Percentiles rank a stretch among this genome's conserved stretches.
These are phyloP conservation scores for Endothia cerciana DNA, from an alignment of 2,329 filamentous ascomycete genomes.

Conservation along the genomic window DNA sequence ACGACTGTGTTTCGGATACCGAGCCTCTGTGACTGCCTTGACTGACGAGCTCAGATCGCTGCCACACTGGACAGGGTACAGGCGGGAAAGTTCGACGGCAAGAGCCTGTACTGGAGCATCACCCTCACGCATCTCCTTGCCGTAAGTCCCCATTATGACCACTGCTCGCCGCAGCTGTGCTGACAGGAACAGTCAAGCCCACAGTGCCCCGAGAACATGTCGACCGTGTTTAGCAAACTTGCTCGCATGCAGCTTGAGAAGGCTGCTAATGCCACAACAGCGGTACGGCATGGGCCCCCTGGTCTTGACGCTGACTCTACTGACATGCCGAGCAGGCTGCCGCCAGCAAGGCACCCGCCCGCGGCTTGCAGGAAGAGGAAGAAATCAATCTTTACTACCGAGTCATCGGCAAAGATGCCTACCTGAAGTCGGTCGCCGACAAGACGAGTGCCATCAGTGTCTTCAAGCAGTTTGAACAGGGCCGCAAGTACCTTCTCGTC, in stretches of 20 bases:
- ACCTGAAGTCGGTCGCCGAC: constrained; percentile 41
- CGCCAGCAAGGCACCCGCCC: constrained; percentile 31
- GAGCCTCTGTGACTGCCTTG: too few species aligned
- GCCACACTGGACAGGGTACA: constrained; percentile 57
- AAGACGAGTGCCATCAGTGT: constrained; percentile 41
- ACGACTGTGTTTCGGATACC: constrained; percentile 22
- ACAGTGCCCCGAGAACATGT: constrained; percentile 53
- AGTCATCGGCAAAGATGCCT: constrained; percentile 50
- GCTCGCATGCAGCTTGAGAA: constrained; percentile 56
- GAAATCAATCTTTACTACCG: constrained; percentile 55
- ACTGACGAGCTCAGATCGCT: constrained; percentile 49
- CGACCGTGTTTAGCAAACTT: constrained; percentile 55
- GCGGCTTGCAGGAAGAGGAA: constrained; percentile 50
- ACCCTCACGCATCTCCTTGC: constrained; percentile 57
- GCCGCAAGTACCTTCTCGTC: constrained; percentile 52
- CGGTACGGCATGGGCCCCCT: constrained; percentile 38
- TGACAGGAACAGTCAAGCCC: constrained; percentile 46
- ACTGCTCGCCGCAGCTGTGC: not conserved
- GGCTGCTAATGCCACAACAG: constrained; percentile 50
- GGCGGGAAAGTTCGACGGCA: constrained; percentile 49
- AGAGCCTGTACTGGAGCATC: constrained; percentile 60
- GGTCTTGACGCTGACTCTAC: not conserved
- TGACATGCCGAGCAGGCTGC: constrained; percentile 2
- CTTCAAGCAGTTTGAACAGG: constrained; percentile 47
- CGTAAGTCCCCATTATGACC: constrained; percentile 41